Conservation (phyloP, 441 rosid genomes). For the Populus hybrid region DNA sequence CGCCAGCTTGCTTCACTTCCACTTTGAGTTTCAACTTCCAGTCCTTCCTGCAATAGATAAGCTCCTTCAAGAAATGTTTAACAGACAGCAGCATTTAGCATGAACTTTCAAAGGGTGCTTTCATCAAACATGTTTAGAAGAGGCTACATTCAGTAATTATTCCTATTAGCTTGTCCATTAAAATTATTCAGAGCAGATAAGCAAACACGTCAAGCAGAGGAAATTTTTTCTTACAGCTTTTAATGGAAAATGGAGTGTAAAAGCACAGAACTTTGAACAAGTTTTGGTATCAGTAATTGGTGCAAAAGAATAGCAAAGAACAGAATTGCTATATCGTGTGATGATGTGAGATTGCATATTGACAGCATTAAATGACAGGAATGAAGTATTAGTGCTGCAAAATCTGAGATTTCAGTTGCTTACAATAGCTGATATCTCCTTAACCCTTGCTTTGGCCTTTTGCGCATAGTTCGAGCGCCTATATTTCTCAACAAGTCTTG, state of each 20-base stretch:
- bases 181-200: not conserved
- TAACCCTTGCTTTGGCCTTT: constrained; percentile 46
- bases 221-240: not conserved
- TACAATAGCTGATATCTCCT: constrained; percentile 64
- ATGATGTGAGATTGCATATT: not conserved
- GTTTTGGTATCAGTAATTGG: not conserved
- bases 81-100: not conserved
- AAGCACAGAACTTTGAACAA: not conserved
- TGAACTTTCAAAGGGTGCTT: not conserved
- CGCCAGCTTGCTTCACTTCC: constrained; percentile 71
- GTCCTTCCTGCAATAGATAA: constrained; percentile 51
- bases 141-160: not conserved
- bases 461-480: constrained; percentile 62
- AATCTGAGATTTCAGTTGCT: constrained; percentile 23
- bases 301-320: not conserved
- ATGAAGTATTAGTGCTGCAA: not conserved
- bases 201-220: not conserved
- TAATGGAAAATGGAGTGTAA: not conserved
- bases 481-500: constrained; percentile 66
- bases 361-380: not conserved
- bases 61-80: not conserved
- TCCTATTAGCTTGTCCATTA: not conserved
- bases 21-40: constrained; percentile 39
- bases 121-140: not conserved
- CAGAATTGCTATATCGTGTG: not conserved